Conservation (phyloP, 257 asterid genomes). For the Vinca minor region DNA sequence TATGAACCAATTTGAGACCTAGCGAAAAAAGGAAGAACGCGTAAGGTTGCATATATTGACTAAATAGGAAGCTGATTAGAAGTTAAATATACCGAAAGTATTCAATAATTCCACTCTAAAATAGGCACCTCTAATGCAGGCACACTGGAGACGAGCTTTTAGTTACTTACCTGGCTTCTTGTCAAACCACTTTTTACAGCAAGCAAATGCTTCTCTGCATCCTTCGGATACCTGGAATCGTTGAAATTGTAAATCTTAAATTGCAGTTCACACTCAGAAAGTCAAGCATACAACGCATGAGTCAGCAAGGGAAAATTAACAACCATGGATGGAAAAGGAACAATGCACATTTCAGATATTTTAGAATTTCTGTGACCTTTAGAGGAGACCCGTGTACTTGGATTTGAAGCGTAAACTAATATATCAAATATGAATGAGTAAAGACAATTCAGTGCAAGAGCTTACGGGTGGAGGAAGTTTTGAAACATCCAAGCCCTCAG, state of each 20-base stretch:
- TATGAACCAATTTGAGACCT: conserved; percentile 93
- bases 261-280: too few relatives aligned
- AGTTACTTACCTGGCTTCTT: conserved; percentile 73
- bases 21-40: background rate
- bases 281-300: too few relatives aligned
- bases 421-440: background rate
- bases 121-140: too few relatives aligned
- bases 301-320: too few relatives aligned
- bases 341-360: too few relatives aligned
- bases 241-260: too few relatives aligned
- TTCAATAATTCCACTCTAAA: too few relatives aligned
- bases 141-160: too few relatives aligned
- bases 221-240: conserved; percentile 72
- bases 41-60: background rate
- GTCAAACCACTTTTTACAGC: conserved; percentile 83
- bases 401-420: conserved; percentile 5
- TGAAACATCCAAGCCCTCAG: conserved; percentile 96
- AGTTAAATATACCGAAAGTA: too few relatives aligned
- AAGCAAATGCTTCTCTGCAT: conserved; percentile 85
- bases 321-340: too few relatives aligned
- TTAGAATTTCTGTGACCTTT: too few relatives aligned
- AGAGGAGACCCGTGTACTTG: too few relatives aligned
- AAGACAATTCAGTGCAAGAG: conserved; percentile 4
- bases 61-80: background rate
- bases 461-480: conserved; percentile 95